Percentiles rank a stretch among this genome's conserved stretches.
These are phyloP conservation scores for Paraphaeosphaeria sporulosa DNA, from an alignment of 2,329 filamentous ascomycete genomes.

Conservation along the genomic window DNA sequence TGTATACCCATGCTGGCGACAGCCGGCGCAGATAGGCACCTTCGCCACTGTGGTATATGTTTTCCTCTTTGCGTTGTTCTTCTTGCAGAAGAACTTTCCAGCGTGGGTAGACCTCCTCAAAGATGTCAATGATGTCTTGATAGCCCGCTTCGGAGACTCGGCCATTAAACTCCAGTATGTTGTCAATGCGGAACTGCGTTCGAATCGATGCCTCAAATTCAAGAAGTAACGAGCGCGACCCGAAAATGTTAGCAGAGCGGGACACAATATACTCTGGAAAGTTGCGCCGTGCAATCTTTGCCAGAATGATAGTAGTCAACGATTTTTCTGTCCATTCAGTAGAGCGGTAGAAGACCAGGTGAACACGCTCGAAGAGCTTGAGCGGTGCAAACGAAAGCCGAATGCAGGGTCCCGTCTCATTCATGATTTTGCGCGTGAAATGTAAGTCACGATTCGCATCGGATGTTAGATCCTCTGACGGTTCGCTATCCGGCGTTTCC, in stretches of 20 bases:
- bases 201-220: conserved; percentile 90
- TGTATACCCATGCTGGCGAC: conserved; percentile 91
- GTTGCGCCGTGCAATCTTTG: conserved; percentile 84
- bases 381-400: conserved; percentile 75
- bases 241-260: conserved; percentile 87
- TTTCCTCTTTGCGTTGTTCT: conserved; percentile 79
- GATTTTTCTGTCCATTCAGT: conserved; percentile 98
- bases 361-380: conserved; percentile 90
- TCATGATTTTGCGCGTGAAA: conserved; percentile 79
- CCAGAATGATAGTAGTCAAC: conserved; percentile 90
- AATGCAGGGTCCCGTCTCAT: conserved; percentile 82
- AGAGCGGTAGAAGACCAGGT: conserved; percentile 94
- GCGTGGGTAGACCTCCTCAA: conserved; percentile 77
- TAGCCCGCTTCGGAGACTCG: conserved; percentile 71
- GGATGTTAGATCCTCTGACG: conserved; percentile 51
- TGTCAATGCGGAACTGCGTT: conserved; percentile 82
- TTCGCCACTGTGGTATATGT: conserved; percentile 80
- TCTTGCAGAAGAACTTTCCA: conserved; percentile 78
- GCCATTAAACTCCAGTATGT: conserved; percentile 79
- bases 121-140: conserved; percentile 73
- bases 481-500: conserved; percentile 48
- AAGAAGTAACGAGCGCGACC: conserved; percentile 74
- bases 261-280: conserved; percentile 93
- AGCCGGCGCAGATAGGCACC: conserved; percentile 89
- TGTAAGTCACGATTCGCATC: conserved; percentile 73